Conservation (phyloP, 768 basidiomycete genomes). For the Dacryopinax primogenitus region DNA sequence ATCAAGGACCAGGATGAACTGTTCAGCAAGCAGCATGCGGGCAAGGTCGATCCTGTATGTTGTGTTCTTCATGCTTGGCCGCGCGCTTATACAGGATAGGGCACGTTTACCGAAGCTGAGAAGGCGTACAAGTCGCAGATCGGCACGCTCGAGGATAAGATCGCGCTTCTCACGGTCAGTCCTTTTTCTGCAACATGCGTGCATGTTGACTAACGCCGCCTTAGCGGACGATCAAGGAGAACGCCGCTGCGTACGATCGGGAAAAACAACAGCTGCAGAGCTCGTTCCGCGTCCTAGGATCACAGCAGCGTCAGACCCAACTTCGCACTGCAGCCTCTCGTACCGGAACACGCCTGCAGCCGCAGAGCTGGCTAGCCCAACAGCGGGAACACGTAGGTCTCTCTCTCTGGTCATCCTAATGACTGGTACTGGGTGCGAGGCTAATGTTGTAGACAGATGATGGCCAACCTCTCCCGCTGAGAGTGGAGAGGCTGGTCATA, state of each 20-base stretch:
- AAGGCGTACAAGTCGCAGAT: constrained; percentile 51
- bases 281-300: constrained; percentile 56
- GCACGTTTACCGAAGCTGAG: constrained; percentile 60
- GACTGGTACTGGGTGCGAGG: not conserved
- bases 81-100: constrained; percentile 23
- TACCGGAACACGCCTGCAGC: constrained; percentile 35
- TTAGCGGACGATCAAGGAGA: constrained; percentile 41
- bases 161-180: constrained; percentile 33
- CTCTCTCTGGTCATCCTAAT: not conserved
- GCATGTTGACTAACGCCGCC: not conserved
- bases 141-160: constrained; percentile 50
- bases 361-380: constrained; percentile 56
- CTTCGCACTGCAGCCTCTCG: constrained; percentile 45
- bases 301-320: constrained; percentile 29
- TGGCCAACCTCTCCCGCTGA: not conserved
- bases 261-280: constrained; percentile 77
- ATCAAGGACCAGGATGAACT: constrained; percentile 86
- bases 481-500: not conserved
- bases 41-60: constrained; percentile 39
- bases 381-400: constrained; percentile 43
- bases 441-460: not conserved
- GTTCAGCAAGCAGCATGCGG: constrained; percentile 67
- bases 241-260: constrained; percentile 46
- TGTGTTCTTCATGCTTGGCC: constrained; percentile 18
- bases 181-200: constrained; percentile 39